Evolutionary conservation across 257 asterid genomes (phyloP).

Genomic region (Gentiana dahurica): DNA sequence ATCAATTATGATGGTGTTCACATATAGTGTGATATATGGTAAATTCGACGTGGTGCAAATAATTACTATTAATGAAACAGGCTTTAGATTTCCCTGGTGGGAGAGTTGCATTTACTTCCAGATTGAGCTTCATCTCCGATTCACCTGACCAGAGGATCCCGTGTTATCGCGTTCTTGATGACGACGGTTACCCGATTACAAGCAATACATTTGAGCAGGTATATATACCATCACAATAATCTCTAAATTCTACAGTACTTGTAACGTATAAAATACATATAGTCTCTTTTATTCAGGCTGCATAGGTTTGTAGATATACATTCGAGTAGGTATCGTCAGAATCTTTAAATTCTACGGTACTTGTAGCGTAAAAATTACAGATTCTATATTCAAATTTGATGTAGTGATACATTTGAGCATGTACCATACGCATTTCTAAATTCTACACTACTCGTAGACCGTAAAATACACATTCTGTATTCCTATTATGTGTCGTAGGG

Average conservation of each 20-base stretch:
- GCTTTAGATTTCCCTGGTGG: slow-evolving; percentile 84
- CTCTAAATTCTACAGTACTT: too few species aligned
- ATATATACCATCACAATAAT: neutral
- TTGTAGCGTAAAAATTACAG: too few species aligned
- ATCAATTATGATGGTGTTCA: neutral
- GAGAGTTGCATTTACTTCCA: slow-evolving; percentile 45
- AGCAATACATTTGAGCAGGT: slow-evolving; percentile 54
- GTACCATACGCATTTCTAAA: neutral
- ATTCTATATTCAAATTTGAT: too few species aligned
- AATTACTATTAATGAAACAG: slow-evolving; percentile 21
- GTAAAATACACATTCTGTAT: neutral
- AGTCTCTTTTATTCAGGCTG: too few species aligned
- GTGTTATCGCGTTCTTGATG: slow-evolving; percentile 79
- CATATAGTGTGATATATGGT: neutral
- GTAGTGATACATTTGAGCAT: too few species aligned
- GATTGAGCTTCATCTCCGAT: slow-evolving; percentile 60
- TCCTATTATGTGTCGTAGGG: neutral
- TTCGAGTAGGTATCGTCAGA: too few species aligned
- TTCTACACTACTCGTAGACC: neutral
- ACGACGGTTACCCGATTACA: slow-evolving; percentile 47
- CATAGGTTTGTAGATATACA: too few species aligned
- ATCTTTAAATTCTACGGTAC: too few species aligned
- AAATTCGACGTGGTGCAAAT: neutral
- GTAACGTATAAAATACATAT: too few species aligned
- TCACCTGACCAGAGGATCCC: slow-evolving; percentile 57